Base-by-base conservation (phyloP, 192 early-diverging fungal genomes). In the Coemansia sp. region DNA sequence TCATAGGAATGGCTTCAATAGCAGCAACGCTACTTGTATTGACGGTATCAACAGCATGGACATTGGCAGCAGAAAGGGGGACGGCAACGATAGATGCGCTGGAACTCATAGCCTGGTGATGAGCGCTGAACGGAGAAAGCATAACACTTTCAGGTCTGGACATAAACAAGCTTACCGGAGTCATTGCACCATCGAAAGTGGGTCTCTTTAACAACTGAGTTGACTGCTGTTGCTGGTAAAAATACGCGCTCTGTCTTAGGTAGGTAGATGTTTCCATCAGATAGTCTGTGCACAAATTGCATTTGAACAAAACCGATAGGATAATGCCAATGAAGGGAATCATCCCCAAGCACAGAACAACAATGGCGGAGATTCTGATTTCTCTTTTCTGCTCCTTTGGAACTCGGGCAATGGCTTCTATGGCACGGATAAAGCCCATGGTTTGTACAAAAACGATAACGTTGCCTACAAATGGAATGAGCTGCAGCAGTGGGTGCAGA, bases 381-480 rank as follows among this genome's bases (percentile, higher is more conserved):
- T 74, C 71, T 11, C 66, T 35, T 32, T 68, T 39, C 5, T 33
- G 8, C 15, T 62, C 17, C 9, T 22, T 5, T 18, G 61, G 61
- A 14, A 57, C 65, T 68, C 74, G 65, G 38, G 68, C n/a, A 60
- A 63, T 4, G 68, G 68, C 41, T 74, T 76, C 28, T 0, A 57
- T 37, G 68, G 61, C 2, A 45, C n/a, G n/a, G 18, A 82, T 69
- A 32, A 82, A 69, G 8, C 54, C 15, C 20, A 28, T 37, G 3
- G 74, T 74, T 32, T 82, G 74, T 6, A 68, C 52, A 71, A 82
- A 82, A 41, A 82, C 79, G 1, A 76, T 12, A 18, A 76, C 18
- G 62, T 71, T 82, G 48, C 79, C 79, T 37, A 74, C 11, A 38
- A 82, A 41, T n/a, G 79, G 79, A 6, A 82, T 52, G 1, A 82